Percentiles rank a stretch among this genome's conserved stretches.
Evolutionary conservation across 257 asterid species (phyloP).

Genomic region (Craterostigma plantagineum): DNA sequence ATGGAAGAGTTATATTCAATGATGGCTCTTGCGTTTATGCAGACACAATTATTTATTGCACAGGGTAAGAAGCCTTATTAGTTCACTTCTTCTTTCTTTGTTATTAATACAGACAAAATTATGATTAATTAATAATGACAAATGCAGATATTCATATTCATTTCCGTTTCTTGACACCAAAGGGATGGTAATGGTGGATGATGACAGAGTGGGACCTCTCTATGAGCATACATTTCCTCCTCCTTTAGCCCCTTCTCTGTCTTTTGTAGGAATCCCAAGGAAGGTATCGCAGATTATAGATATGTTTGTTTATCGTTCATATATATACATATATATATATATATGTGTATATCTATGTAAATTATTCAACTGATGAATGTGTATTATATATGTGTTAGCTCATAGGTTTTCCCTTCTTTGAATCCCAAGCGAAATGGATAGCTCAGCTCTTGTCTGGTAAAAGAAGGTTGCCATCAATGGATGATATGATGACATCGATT

Average conservation of each 20-base stretch:
- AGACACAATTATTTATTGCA: slow-evolving; percentile 70
- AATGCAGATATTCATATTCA: slow-evolving; percentile 59
- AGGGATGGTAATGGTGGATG: slow-evolving; percentile 65
- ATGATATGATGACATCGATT: slow-evolving; percentile 60
- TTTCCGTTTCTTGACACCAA: slow-evolving; percentile 92
- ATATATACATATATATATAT: too few relatives aligned
- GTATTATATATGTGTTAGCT: slow-evolving; percentile 16
- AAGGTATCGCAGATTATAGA: too few relatives aligned
- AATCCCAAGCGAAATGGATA: slow-evolving; percentile 91
- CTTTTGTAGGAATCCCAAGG: slow-evolving; percentile 68
- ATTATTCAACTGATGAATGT: neutral
- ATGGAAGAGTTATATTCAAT: slow-evolving; percentile 47
- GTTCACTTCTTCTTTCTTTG: neutral
- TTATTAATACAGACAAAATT: neutral
- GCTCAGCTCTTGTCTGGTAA: slow-evolving; percentile 61
- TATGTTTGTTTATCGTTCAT: too few relatives aligned
- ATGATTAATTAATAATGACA: neutral
- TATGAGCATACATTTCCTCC: slow-evolving; percentile 93
- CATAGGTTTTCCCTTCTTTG: slow-evolving; percentile 80
- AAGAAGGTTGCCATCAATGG: slow-evolving; percentile 57
- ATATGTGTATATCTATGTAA: neutral
- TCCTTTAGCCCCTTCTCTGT: slow-evolving; percentile 65
- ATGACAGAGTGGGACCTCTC: slow-evolving; percentile 80
- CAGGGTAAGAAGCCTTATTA: slow-evolving; percentile 38
- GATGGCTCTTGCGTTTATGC: slow-evolving; percentile 47